Percentiles rank a stretch among this genome's conserved stretches.
phyloP scores from a whole-genome alignment of 1,284 basidiomycete species.

The Pseudozyma pruni region DNA sequence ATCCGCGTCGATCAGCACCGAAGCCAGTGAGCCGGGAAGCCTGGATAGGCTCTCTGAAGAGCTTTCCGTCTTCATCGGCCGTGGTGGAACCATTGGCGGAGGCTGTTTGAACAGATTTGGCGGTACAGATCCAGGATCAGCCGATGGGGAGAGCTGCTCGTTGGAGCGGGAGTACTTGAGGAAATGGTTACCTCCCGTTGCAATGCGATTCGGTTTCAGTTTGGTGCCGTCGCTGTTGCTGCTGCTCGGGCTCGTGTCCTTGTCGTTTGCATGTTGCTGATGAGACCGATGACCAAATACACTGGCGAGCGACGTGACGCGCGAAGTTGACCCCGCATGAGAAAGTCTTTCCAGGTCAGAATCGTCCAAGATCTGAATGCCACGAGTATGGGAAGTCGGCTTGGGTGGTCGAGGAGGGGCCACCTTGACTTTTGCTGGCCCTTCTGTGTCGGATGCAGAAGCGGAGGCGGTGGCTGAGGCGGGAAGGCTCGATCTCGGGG shows the following conservation, averaged over 20 bases:
- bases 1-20: conserved; percentile 20
- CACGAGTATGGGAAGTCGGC: conserved; percentile 17
- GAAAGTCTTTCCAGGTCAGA: conserved; percentile 41
- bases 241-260: not conserved
- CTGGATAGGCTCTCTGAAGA: conserved; percentile 28
- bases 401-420: conserved; percentile 40
- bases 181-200: conserved; percentile 24
- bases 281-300: conserved; percentile 23
- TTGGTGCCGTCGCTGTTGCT: conserved; percentile 1
- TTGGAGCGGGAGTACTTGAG: conserved; percentile 48
- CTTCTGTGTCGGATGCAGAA: conserved; percentile 36
- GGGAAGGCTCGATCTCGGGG: conserved; percentile 15
- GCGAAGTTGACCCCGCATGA: conserved; percentile 12
- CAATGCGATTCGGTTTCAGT: conserved; percentile 18
- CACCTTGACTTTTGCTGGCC: conserved; percentile 15
- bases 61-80: conserved; percentile 32
- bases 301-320: conserved; percentile 34
- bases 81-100: conserved; percentile 29
- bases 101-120: conserved; percentile 21
- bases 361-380: conserved; percentile 40
- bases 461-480: conserved; percentile 28
- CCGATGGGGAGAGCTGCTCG: conserved; percentile 35
- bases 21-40: conserved; percentile 23
- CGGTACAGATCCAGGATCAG: conserved; percentile 2
- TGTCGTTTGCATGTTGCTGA: conserved; percentile 1